Percentiles rank a stretch among this genome's conserved stretches.
Conservation (phyloP, 2,329 filamentous ascomycete genomes). For the Cladosporium oxysporum region DNA sequence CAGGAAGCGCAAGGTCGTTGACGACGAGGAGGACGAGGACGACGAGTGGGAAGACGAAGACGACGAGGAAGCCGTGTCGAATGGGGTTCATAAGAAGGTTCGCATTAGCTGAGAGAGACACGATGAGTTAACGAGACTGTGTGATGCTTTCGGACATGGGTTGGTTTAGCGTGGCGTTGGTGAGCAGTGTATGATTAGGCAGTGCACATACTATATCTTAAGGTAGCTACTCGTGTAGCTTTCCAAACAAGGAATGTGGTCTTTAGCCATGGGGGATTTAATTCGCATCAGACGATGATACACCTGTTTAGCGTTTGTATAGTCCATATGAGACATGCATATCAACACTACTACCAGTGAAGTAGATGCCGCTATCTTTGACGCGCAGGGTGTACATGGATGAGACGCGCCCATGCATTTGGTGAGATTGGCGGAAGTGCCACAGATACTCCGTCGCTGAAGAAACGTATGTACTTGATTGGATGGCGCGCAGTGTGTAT, state of each 20-base stretch:
- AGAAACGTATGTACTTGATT: background rate
- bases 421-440: background rate
- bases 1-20: conserved; percentile 23
- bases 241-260: background rate
- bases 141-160: background rate
- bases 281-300: background rate
- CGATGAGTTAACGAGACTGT: background rate
- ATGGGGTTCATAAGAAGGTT: conserved; percentile 17
- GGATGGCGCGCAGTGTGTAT: background rate
- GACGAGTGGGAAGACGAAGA: conserved; percentile 20
- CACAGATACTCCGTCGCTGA: background rate
- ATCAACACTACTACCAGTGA: background rate
- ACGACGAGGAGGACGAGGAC: conserved; percentile 24
- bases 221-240: background rate
- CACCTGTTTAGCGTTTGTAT: too few species aligned
- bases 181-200: background rate
- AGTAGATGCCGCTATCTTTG: background rate
- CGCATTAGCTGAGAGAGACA: conserved; percentile 10
- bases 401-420: background rate
- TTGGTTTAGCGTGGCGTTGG: conserved; percentile 19
- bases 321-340: background rate
- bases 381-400: background rate
- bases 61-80: background rate
- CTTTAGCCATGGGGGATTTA: background rate
- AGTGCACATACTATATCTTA: background rate